A percentile compares a stretch with the other conserved stretches of the same genome.
phyloP scores from a whole-genome alignment of 78 protist species.

The Ministeria vibrans region DNA sequence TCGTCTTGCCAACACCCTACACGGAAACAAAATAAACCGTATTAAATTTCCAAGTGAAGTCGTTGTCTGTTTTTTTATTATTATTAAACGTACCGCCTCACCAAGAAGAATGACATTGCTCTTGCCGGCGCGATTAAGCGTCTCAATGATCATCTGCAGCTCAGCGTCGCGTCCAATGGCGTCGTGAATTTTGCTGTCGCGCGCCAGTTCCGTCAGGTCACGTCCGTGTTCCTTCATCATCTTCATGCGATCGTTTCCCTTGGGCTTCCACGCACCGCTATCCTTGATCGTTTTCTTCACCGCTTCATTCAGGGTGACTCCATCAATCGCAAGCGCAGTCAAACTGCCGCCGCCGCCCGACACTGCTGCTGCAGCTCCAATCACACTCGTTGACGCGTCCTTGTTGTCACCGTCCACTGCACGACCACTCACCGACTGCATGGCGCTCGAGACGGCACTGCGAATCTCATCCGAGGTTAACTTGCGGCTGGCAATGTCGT shows the following conservation, averaged over 20 bases:
- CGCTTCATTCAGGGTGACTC: neutral
- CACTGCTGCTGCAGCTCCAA: too few relatives aligned
- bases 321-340: neutral
- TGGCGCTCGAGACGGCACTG: too few relatives aligned
- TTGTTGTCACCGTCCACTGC: too few relatives aligned
- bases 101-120: slow-evolving; percentile 97
- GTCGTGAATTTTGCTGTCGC: slow-evolving; percentile 90
- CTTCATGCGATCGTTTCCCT: too few relatives aligned
- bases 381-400: too few relatives aligned
- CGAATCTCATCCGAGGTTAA: too few relatives aligned
- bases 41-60: too few relatives aligned
- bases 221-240: slow-evolving; percentile 56
- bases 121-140: slow-evolving; percentile 84
- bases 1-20: slow-evolving; percentile 73
- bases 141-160: slow-evolving; percentile 79
- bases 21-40: too few relatives aligned
- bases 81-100: too few relatives aligned
- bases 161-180: slow-evolving; percentile 97
- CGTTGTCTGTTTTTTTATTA: too few relatives aligned
- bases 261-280: neutral
- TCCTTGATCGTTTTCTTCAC: neutral
- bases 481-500: too few relatives aligned
- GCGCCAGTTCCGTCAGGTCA: slow-evolving; percentile 74
- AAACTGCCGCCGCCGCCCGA: neutral
- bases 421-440: too few relatives aligned